Evolutionary conservation across 2,329 filamentous ascomycete genomes (phyloP).

Genomic region (Cryoendolithus antarcticus): DNA sequence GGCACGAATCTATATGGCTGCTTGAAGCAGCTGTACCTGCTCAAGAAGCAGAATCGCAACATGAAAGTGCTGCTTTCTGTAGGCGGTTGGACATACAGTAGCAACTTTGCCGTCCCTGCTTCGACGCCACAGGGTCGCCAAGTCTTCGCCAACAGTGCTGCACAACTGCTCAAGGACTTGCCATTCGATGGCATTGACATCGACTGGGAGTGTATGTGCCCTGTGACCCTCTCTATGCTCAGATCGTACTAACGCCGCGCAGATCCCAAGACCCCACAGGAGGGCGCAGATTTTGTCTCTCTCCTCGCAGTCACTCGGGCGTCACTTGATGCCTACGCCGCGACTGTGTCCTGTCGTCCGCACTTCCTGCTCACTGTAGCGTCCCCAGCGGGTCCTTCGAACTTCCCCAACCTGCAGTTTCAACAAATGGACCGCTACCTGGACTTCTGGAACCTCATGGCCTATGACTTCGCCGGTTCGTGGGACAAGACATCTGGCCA

Average conservation of each 20-base stretch:
- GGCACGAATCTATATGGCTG: constrained; percentile 65
- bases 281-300: constrained; percentile 27
- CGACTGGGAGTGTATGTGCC: constrained; percentile 29
- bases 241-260: too few species aligned
- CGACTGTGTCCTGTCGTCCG: constrained; percentile 18
- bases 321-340: constrained; percentile 28
- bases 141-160: constrained; percentile 56
- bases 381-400: constrained; percentile 28
- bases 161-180: constrained; percentile 63
- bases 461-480: constrained; percentile 51
- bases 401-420: constrained; percentile 29
- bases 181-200: constrained; percentile 51
- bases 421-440: constrained; percentile 25
- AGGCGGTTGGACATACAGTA: constrained; percentile 68
- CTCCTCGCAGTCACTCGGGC: constrained; percentile 24
- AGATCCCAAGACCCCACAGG: constrained; percentile 25
- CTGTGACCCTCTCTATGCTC: too few species aligned
- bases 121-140: constrained; percentile 48
- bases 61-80: constrained; percentile 71
- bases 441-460: constrained; percentile 38
- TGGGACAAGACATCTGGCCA: constrained; percentile 64
- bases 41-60: constrained; percentile 63
- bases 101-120: constrained; percentile 61
- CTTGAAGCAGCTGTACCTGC: constrained; percentile 60
- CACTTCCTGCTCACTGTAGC: constrained; percentile 32